Conservation (phyloP, 208 protist genomes). For the Sergeia podlipaevii region DNA sequence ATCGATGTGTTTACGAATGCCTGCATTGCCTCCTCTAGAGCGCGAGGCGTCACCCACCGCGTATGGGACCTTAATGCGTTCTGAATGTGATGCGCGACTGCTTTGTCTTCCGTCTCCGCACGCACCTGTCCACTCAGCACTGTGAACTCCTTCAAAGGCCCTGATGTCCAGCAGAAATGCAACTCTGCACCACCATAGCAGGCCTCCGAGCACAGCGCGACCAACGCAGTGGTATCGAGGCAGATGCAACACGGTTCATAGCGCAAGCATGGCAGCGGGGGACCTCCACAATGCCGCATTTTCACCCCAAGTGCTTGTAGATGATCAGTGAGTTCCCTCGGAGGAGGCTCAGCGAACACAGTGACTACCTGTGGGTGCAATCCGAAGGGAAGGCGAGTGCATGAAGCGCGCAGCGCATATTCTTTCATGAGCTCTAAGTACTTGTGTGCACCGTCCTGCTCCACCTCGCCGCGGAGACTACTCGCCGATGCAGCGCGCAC, state of each 20-base stretch:
- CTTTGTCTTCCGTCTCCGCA: slow-evolving; percentile 24
- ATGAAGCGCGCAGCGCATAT: neutral
- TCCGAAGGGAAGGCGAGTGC: slow-evolving; percentile 1
- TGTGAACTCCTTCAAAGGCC: too few species aligned
- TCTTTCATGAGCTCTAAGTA: slow-evolving; percentile 9
- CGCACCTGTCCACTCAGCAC: slow-evolving; percentile 61
- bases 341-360: slow-evolving; percentile 20
- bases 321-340: slow-evolving; percentile 4
- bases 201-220: slow-evolving; percentile 65
- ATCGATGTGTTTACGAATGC: slow-evolving; percentile 11
- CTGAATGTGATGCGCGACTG: slow-evolving; percentile 35
- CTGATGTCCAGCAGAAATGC: too few species aligned
- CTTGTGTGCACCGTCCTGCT: slow-evolving; percentile 14
- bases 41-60: slow-evolving; percentile 12
- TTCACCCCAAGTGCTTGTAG: slow-evolving; percentile 7
- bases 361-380: slow-evolving; percentile 21
- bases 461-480: slow-evolving; percentile 12
- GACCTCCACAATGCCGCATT: neutral
- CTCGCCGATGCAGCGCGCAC: slow-evolving; percentile 29
- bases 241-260: slow-evolving; percentile 28
- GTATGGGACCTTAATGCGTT: slow-evolving; percentile 27
- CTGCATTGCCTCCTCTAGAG: slow-evolving; percentile 13
- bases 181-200: slow-evolving; percentile 28
- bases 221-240: slow-evolving; percentile 71
- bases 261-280: slow-evolving; percentile 13